Conservation (phyloP, 108 stramenopile genomes). For the Nitzschia sp. region DNA sequence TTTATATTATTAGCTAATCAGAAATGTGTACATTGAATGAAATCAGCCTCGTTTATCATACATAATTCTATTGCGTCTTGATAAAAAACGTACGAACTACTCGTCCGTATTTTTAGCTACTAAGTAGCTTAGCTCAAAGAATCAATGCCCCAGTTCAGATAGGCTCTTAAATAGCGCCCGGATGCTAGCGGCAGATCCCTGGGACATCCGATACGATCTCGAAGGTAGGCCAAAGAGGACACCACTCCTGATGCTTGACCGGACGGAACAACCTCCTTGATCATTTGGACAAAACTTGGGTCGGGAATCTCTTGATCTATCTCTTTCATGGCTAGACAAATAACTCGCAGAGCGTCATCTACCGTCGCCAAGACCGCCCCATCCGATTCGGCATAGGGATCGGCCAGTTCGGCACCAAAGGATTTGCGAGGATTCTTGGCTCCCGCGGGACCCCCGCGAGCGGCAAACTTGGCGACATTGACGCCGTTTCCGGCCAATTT, state of each 20-base stretch:
- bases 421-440: constrained; percentile 74
- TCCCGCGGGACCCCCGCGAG: constrained; percentile 74
- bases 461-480: constrained; percentile 66
- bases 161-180: constrained; percentile 76
- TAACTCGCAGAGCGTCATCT: constrained; percentile 59
- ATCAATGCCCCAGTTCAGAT: constrained; percentile 80
- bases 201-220: constrained; percentile 83
- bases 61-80: no score
- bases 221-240: constrained; percentile 62
- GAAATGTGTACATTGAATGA: no score
- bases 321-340: constrained; percentile 52
- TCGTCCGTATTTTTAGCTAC: no score
- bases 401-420: constrained; percentile 81
- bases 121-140: background rate
- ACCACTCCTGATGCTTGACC: constrained; percentile 55
- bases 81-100: no score
- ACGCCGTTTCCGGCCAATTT: constrained; percentile 57
- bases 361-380: constrained; percentile 43
- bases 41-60: no score
- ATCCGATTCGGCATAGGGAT: constrained; percentile 78
- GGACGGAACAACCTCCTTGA: constrained; percentile 34
- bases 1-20: no score
- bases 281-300: constrained; percentile 11
- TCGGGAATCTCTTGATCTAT: constrained; percentile 40
- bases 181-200: constrained; percentile 78